Conservation (phyloP, 805 yeast genomes). For the Candida tammaniensis region DNA sequence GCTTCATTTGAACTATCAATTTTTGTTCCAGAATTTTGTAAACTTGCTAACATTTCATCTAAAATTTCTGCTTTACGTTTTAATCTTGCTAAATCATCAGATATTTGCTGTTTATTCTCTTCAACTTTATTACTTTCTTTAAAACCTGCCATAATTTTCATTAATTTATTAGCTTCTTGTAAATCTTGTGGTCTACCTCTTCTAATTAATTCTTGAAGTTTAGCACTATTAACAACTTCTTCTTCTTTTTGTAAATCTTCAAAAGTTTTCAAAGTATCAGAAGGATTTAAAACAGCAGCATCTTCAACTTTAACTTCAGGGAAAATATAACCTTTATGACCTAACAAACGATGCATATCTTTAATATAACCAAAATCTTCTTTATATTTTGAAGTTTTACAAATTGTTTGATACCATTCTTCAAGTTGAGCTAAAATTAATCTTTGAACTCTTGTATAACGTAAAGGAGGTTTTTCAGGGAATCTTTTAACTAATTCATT, state of each 20-base stretch:
- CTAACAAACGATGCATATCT: slow-evolving; percentile 90
- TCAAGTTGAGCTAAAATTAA: slow-evolving; percentile 86
- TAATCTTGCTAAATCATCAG: slow-evolving; percentile 79
- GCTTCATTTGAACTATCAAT: slow-evolving; percentile 63
- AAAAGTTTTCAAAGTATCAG: slow-evolving; percentile 80
- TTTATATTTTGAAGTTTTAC: slow-evolving; percentile 83
- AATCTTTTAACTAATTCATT: slow-evolving; percentile 90
- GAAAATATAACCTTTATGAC: slow-evolving; percentile 88
- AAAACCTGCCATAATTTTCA: slow-evolving; percentile 98
- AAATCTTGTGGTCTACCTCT: slow-evolving; percentile 94
- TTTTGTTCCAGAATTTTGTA: slow-evolving; percentile 39
- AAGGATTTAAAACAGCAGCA: slow-evolving; percentile 88
- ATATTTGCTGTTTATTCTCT: slow-evolving; percentile 74
- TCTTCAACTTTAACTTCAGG: slow-evolving; percentile 91
- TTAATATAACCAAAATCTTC: slow-evolving; percentile 89
- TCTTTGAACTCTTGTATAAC: slow-evolving; percentile 80
- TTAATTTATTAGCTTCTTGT: slow-evolving; percentile 92
- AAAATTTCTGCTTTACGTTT: slow-evolving; percentile 83
- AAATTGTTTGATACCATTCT: slow-evolving; percentile 96
- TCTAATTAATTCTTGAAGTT: slow-evolving; percentile 90
- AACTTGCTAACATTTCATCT: slow-evolving; percentile 74
- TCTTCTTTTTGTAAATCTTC: slow-evolving; percentile 93
- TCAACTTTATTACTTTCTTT: slow-evolving; percentile 69
- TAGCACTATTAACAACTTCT: slow-evolving; percentile 88
- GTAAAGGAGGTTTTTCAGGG: slow-evolving; percentile 90